Conservation (phyloP, 345 rosid genomes). For the Lagerstroemia speciosa region DNA sequence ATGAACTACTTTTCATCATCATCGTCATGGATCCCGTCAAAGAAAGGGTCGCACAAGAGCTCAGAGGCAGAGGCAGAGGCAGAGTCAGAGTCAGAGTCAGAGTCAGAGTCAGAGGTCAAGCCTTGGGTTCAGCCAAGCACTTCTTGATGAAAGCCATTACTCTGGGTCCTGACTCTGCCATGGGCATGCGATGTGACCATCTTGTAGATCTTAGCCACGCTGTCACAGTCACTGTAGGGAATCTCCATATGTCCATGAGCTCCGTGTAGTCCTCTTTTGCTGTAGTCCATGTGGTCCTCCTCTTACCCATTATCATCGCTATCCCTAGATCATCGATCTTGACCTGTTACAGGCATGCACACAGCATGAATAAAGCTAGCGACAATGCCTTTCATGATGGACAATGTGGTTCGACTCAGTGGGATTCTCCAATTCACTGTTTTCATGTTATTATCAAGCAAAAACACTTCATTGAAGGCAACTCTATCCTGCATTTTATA, state of each 20-base stretch:
- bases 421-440: not conserved
- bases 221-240: slow-evolving; percentile 76
- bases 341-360: slow-evolving; percentile 27
- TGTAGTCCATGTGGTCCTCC: slow-evolving; percentile 59
- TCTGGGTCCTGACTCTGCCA: slow-evolving; percentile 40
- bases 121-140: slow-evolving; percentile 55
- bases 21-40: slow-evolving; percentile 47
- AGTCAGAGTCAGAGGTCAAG: too few relatives aligned
- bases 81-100: too few relatives aligned
- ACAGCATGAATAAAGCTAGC: not conserved
- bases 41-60: slow-evolving; percentile 64
- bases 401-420: not conserved
- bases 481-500: too few relatives aligned
- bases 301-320: slow-evolving; percentile 67
- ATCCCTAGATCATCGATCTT: slow-evolving; percentile 83
- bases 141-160: slow-evolving; percentile 62
- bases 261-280: slow-evolving; percentile 79
- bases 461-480: too few relatives aligned
- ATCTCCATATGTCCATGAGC: slow-evolving; percentile 63
- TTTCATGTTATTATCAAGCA: not conserved
- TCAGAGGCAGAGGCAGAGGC: slow-evolving; percentile 69
- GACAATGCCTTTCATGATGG: not conserved
- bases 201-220: slow-evolving; percentile 62
- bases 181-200: slow-evolving; percentile 68
- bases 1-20: slow-evolving; percentile 19